Evolutionary conservation across 2,329 filamentous ascomycete species (phyloP).

Genomic region (Arthrobotrys iridis): DNA sequence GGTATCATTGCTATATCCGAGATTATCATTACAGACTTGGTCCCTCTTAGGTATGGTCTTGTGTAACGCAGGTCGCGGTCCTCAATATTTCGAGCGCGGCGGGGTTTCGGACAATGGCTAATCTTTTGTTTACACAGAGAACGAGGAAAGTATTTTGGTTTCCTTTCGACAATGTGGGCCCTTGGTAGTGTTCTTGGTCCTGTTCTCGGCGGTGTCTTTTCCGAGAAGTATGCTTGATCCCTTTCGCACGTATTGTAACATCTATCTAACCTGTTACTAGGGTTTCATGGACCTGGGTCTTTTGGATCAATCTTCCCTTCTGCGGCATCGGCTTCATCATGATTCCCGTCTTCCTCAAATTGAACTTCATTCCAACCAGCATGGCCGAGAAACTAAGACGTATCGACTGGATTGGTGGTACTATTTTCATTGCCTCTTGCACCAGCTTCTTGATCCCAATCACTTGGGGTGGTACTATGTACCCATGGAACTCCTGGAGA

Average conservation of each 20-base stretch:
- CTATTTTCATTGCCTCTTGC: conserved; percentile 70
- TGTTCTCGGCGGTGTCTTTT: conserved; percentile 67
- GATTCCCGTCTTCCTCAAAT: conserved; percentile 67
- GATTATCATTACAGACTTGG: conserved; percentile 65
- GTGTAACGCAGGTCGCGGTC: conserved; percentile 44
- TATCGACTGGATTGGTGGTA: conserved; percentile 72
- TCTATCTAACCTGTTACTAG: conserved; percentile 13
- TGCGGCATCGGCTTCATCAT: conserved; percentile 65
- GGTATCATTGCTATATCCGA: conserved; percentile 66
- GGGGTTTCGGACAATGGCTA: conserved; percentile 54
- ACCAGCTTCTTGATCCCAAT: conserved; percentile 71
- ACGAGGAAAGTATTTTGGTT: conserved; percentile 63
- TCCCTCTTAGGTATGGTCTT: conserved; percentile 62
- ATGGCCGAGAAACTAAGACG: conserved; percentile 65
- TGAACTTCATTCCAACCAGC: conserved; percentile 65
- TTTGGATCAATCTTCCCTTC: conserved; percentile 73
- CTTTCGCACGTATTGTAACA: neutral
- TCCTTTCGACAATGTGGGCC: conserved; percentile 66
- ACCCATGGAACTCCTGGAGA: conserved; percentile 71
- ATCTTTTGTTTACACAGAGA: conserved; percentile 58
- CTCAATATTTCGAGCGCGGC: conserved; percentile 60
- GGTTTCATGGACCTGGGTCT: conserved; percentile 71
- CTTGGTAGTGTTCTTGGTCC: conserved; percentile 68
- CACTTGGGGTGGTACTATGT: conserved; percentile 74
- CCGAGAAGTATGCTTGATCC: conserved; percentile 61